Conservation (phyloP, 148 eudicot genomes). For the Cornus controversa region DNA sequence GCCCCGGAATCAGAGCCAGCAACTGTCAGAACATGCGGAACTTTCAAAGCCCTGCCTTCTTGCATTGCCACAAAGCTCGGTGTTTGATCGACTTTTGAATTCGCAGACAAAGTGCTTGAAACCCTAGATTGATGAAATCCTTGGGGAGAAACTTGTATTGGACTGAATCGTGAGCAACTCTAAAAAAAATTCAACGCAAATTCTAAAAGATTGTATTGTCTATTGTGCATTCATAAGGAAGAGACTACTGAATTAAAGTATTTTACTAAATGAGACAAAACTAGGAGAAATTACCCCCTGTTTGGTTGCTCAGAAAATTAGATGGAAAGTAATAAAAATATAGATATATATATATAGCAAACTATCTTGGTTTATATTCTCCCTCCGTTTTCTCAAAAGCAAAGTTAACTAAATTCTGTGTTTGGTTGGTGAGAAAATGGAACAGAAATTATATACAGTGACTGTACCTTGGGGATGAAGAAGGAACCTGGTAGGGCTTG, state of each 20-base stretch:
- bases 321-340: background rate
- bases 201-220: background rate
- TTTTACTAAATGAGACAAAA: background rate
- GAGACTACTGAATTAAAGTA: background rate
- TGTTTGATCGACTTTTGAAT: background rate
- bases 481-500: background rate
- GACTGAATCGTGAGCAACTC: constrained; percentile 5
- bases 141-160: constrained; percentile 2
- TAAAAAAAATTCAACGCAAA: background rate
- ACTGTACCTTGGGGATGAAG: background rate
- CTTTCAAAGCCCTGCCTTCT: constrained; percentile 21
- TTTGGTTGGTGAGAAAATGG: background rate
- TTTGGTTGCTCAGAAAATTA: background rate
- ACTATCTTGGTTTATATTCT: background rate
- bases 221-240: background rate
- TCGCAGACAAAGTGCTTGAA: background rate
- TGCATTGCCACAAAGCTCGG: constrained; percentile 28
- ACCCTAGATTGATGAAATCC: constrained; percentile 15
- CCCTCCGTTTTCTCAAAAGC: background rate
- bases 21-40: constrained; percentile 82
- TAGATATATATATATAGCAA: no score
- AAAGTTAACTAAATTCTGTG: background rate
- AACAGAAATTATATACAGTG: background rate
- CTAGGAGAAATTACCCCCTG: background rate
- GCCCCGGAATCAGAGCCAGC: constrained; percentile 97